Evolutionary conservation across 2,329 filamentous ascomycete species (phyloP), one percentile per base, ranked within the genome.

Genomic region (Dothistroma septosporum): DNA sequence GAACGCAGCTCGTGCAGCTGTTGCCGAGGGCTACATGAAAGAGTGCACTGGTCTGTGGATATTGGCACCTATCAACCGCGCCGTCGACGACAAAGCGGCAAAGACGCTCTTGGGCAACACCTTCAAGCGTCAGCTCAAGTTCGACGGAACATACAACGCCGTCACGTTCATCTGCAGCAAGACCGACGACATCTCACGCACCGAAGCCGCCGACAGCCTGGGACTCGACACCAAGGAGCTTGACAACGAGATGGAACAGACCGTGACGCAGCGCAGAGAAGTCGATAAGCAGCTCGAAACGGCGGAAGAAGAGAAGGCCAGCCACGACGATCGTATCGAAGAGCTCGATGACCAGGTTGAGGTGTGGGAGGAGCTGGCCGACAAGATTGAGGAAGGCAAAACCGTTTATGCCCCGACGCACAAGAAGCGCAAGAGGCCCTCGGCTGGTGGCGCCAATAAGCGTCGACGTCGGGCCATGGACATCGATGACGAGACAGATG

Each of bases 101-200:
- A 82, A 83, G 59, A 78, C 76, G 0, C 73, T 87, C 1, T 74
- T 87, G 8, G 83, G 83, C 0, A 77, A 83, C 19, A 77, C 78
- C 0, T 86, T 86, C 74, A 84, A 82, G 66, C 76, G 80, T 0
- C 85, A 87, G 64, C 73, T 87, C 2, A 82, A 85, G 59, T 83
- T 83, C 66, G 85, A 87, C 60, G 81, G 82, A 1, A 78, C 75
- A 0, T 83, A 83, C 57, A 78, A 74, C 7, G 76, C 74, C 1
- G 76, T 87, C 2, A 85, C 83, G 0, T 87, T 87, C 61, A 83
- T 88, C 14, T 87, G 85, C 67, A 82, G 79, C 16, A 87, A 87
- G 68, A 85, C 83, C 0, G 86, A 88, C 67, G 83, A 87, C 48
- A 84, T 87, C 9, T 80, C 76, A 8, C 71, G 80, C 4, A 76